Percentiles rank a stretch among this genome's conserved stretches.
These are phyloP conservation scores for Lactifluus piperatus DNA, from an alignment of 768 basidiomycete genomes.

Conservation along the genomic window DNA sequence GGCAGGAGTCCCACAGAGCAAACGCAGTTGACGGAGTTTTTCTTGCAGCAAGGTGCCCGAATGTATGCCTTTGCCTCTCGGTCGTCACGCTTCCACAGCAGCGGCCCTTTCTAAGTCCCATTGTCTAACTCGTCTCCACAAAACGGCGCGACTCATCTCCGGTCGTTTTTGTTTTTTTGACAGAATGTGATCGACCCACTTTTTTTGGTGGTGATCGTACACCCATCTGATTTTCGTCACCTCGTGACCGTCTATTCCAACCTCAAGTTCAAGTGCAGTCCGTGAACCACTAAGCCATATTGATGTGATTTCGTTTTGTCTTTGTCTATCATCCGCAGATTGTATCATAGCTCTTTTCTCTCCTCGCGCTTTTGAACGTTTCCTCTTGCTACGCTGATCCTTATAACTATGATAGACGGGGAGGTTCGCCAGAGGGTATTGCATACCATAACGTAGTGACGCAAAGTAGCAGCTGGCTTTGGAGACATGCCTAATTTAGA, in stretches of 20 bases:
- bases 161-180: conserved; percentile 1
- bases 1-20: conserved; percentile 28
- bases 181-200: conserved; percentile 13
- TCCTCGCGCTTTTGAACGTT: neutral
- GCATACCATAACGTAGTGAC: conserved; percentile 9
- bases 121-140: neutral
- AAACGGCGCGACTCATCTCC: conserved; percentile 10
- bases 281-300: neutral
- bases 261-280: neutral
- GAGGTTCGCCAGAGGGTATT: conserved; percentile 7
- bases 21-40: conserved; percentile 49
- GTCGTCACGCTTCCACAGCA: conserved; percentile 16
- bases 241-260: neutral
- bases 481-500: conserved; percentile 16
- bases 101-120: conserved; percentile 20
- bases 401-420: conserved; percentile 14
- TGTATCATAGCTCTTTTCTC: conserved; percentile 6
- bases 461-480: conserved; percentile 13
- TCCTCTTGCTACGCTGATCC: conserved; percentile 8
- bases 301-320: neutral
- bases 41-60: conserved; percentile 48
- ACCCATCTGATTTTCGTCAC: neutral
- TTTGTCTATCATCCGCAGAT: conserved; percentile 1
- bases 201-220: neutral
- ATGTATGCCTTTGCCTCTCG: conserved; percentile 43